phyloP scores from a whole-genome alignment of 345 rosid genomes.

The Psidium friedrichsthalianum region DNA sequence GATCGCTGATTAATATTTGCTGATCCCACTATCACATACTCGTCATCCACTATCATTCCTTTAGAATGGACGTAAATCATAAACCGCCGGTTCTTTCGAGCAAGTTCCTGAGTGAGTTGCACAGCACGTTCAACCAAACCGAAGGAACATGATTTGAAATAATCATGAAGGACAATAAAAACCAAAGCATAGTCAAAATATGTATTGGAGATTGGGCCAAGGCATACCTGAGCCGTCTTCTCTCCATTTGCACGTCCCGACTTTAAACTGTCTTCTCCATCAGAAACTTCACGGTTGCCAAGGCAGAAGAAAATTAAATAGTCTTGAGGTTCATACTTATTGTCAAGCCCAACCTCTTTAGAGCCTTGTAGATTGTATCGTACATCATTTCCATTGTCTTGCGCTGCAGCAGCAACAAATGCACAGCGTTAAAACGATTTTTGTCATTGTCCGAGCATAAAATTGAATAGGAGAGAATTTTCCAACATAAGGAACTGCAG shows the following conservation, averaged over 20 bases:
- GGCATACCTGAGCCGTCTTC: constrained; percentile 17
- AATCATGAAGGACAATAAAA: background rate
- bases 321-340: constrained; percentile 73
- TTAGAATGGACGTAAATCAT: constrained; percentile 92
- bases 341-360: constrained; percentile 71
- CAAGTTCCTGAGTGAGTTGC: constrained; percentile 32
- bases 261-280: constrained; percentile 13
- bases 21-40: constrained; percentile 77
- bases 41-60: constrained; percentile 92
- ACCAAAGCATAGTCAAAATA: background rate
- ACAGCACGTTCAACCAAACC: background rate
- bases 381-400: constrained; percentile 99
- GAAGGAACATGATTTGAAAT: background rate
- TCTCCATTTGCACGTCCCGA: constrained; percentile 14
- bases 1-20: constrained; percentile 97
- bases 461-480: background rate
- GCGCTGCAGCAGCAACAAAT: constrained; percentile 29
- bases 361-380: constrained; percentile 60
- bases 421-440: background rate
- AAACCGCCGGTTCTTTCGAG: constrained; percentile 60
- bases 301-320: constrained; percentile 90
- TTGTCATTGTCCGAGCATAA: background rate
- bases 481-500: background rate
- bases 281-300: constrained; percentile 64
- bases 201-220: background rate